Conservation (phyloP, 495 filamentous ascomycete genomes). For the Penicillium argentinense region DNA sequence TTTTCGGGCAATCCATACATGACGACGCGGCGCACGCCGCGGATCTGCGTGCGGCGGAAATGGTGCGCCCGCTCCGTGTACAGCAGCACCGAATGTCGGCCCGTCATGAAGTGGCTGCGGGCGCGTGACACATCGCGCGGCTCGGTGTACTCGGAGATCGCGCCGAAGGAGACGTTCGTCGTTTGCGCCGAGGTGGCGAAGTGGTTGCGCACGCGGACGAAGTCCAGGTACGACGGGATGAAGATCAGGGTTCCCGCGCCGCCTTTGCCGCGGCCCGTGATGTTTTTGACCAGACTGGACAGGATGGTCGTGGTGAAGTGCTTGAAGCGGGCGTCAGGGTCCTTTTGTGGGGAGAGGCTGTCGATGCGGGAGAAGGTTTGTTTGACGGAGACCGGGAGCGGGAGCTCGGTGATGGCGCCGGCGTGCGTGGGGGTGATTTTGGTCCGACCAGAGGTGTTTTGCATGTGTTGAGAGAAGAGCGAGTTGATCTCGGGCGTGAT, state of each 20-base stretch:
- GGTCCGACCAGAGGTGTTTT: constrained; percentile 73
- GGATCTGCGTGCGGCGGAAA: constrained; percentile 78
- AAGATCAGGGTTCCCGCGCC: constrained; percentile 72
- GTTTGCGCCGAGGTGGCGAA: constrained; percentile 72
- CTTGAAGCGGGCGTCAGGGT: constrained; percentile 88
- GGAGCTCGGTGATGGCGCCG: constrained; percentile 65
- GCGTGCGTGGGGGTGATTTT: constrained; percentile 66
- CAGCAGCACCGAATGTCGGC: constrained; percentile 77
- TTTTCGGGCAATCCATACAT: constrained; percentile 92
- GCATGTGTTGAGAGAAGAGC: constrained; percentile 72
- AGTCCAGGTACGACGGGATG: constrained; percentile 90
- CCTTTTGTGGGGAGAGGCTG: constrained; percentile 59
- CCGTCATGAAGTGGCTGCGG: constrained; percentile 80
- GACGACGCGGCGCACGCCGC: constrained; percentile 75
- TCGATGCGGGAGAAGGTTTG: constrained; percentile 94
- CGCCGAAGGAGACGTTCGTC: constrained; percentile 72
- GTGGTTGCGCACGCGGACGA: constrained; percentile 88
- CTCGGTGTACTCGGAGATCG: constrained; percentile 84
- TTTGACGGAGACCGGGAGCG: constrained; percentile 63
- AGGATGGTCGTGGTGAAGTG: constrained; percentile 82
- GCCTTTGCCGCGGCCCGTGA: constrained; percentile 39
- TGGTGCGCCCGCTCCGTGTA: constrained; percentile 95
- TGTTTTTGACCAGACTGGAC: constrained; percentile 65
- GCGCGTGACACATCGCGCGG: constrained; percentile 75
- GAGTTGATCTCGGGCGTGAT: constrained; percentile 86